Percentiles rank a stretch among this genome's conserved stretches.
Evolutionary conservation across 805 yeast genomes (phyloP).

Genomic region (Starmerella ratchasimensis): DNA sequence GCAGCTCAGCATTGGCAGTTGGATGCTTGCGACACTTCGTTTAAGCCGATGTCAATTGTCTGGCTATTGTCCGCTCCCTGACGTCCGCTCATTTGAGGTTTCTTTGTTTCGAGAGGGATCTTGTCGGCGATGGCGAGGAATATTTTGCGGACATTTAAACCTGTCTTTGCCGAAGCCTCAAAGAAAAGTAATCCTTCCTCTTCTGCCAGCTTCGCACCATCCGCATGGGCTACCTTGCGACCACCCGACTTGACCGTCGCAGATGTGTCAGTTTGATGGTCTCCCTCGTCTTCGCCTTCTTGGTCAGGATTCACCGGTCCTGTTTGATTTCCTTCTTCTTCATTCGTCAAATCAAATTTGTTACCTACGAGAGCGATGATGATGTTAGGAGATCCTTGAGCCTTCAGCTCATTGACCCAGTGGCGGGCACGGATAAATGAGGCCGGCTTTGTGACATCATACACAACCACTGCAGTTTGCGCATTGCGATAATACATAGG

Average conservation of each 20-base stretch:
- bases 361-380: constrained; percentile 90
- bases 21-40: constrained; percentile 13
- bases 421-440: constrained; percentile 92
- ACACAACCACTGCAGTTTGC: constrained; percentile 90
- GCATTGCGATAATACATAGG: constrained; percentile 97
- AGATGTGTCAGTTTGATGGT: constrained; percentile 15
- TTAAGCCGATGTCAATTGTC: constrained; percentile 17
- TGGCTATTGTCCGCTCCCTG: constrained; percentile 16
- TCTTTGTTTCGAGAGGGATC: constrained; percentile 44
- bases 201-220: constrained; percentile 75
- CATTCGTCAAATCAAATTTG: constrained; percentile 66
- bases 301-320: constrained; percentile 23
- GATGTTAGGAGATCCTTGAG: constrained; percentile 85
- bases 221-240: constrained; percentile 72
- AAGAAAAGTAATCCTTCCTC: constrained; percentile 84
- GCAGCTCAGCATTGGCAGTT: constrained; percentile 17
- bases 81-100: constrained; percentile 20
- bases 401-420: constrained; percentile 93
- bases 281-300: constrained; percentile 30
- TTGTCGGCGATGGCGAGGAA: constrained; percentile 79
- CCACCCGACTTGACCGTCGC: constrained; percentile 19
- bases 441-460: constrained; percentile 89
- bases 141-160: constrained; percentile 78
- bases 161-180: constrained; percentile 90
- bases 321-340: constrained; percentile 21